Evolutionary conservation across 768 basidiomycete genomes (phyloP), one percentile per base, ranked within the genome.

Genomic region (Russula vinacea): DNA sequence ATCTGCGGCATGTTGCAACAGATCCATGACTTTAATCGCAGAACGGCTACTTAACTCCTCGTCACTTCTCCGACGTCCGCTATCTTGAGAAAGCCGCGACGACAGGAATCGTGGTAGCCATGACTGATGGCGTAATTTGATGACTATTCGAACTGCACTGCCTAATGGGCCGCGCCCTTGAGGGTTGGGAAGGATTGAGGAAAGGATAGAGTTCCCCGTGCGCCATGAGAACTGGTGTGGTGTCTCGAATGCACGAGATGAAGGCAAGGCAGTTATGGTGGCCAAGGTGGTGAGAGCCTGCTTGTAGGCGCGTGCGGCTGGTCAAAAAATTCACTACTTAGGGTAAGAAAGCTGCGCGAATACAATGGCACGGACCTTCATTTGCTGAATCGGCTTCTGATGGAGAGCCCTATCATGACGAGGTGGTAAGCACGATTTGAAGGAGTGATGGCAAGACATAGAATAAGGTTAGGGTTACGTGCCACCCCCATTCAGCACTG

Each of bases 151-250:
- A 53, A 90, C 71, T 5, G 82, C 79, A 67, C 83, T 88, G 32
- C 85, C 88, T 39, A 92, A 72, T 8, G 91, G 90, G 4, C 89
- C 90, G 73, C 88, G 88, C 2, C 88, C 89, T 71, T 91, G 89
- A 24, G 83, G 75, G 68, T 81, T 88, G 0, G 91, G 90, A 14
- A 90, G 76, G 58, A 91, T 79, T 0, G 84, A 81, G 3, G 86
- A 84, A 19, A 91, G 74, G 40, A 89, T 78, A 2, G 81, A 73
- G 52, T 76, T 77, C 19, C 74, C 71, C 42, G 74, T 72, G 29
- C 78, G 76, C 11, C 77, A 78, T 16, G 80, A 76, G 24, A 81
- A 76, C 5, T 71, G 63, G 37, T 63, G 62, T 8, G 78, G 77
- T 2, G 83, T 78, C 56, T 88, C 84, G 51, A 84, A 82, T 24